These are phyloP conservation scores for Guadua angustifolia DNA, from an alignment of 176 grass and related monocot genomes.

Conservation along the genomic window DNA sequence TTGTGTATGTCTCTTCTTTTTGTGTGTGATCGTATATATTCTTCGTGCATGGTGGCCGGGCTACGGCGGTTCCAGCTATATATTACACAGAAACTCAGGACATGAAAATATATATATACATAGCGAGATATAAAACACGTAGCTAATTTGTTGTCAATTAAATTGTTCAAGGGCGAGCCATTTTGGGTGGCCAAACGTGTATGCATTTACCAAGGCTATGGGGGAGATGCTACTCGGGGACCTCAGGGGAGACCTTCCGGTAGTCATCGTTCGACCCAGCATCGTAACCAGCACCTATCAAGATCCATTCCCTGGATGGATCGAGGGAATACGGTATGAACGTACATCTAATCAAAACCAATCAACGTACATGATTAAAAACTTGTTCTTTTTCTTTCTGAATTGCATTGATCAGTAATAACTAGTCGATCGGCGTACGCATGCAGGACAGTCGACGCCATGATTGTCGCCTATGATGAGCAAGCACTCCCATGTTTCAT, in stretches of 20 bases:
- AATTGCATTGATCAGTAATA: background rate
- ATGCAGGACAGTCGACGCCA: slow-evolving; percentile 55
- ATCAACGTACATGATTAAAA: too few relatives aligned
- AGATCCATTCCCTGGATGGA: slow-evolving; percentile 65
- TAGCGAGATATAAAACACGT: too few relatives aligned
- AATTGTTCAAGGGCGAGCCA: slow-evolving; percentile 45
- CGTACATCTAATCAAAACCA: too few relatives aligned
- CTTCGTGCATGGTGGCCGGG: too few relatives aligned
- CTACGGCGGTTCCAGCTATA: too few relatives aligned
- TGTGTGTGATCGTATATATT: too few relatives aligned
- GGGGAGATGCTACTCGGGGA: slow-evolving; percentile 61
- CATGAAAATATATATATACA: too few relatives aligned
- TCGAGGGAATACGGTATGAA: slow-evolving; percentile 53
- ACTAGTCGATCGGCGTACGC: too few relatives aligned
- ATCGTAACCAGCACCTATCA: slow-evolving; percentile 56
- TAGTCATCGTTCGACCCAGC: slow-evolving; percentile 57
- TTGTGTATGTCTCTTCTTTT: too few relatives aligned
- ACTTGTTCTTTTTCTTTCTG: too few relatives aligned
- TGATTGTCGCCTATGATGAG: slow-evolving; percentile 47
- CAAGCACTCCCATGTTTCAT: slow-evolving; percentile 46
- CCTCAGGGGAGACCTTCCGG: slow-evolving; percentile 45
- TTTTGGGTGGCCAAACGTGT: slow-evolving; percentile 66
- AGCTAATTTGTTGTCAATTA: background rate
- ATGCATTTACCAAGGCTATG: slow-evolving; percentile 65
- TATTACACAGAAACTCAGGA: too few relatives aligned